phyloP scores from a whole-genome alignment of 2,329 filamentous ascomycete genomes.

The Fusarium chaquense region DNA sequence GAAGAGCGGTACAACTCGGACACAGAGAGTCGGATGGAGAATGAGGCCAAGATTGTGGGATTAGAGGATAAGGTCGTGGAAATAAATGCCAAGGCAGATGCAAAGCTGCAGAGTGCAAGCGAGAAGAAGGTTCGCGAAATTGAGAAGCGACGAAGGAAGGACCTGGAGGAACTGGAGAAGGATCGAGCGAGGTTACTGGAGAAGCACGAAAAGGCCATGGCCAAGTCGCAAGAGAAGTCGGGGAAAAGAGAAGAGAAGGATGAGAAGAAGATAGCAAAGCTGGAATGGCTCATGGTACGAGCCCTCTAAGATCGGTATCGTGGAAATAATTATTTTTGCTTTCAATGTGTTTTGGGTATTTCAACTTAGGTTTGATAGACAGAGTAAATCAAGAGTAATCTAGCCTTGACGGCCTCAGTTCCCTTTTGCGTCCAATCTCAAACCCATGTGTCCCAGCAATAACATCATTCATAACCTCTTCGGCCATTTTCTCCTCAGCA shows the following conservation, averaged over 20 bases:
- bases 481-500: conserved; percentile 9
- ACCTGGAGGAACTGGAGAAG: conserved; percentile 11
- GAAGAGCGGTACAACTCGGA: conserved; percentile 14
- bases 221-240: conserved; percentile 1
- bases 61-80: conserved; percentile 4
- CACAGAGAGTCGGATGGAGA: background rate
- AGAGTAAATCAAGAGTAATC: background rate
- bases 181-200: background rate
- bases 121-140: background rate
- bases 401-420: background rate
- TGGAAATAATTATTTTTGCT: background rate
- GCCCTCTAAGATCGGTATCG: background rate
- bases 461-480: conserved; percentile 16
- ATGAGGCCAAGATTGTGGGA: background rate
- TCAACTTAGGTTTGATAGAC: too few species aligned
- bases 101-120: background rate
- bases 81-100: conserved; percentile 3
- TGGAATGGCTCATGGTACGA: conserved; percentile 27
- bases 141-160: conserved; percentile 7
- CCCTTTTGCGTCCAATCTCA: conserved; percentile 31
- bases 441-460: conserved; percentile 24
- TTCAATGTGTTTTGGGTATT: background rate
- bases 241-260: conserved; percentile 9
- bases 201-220: background rate
- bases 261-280: conserved; percentile 20